These are phyloP conservation scores for Trichosporon ovoides DNA, from an alignment of 1,284 basidiomycete genomes.

Conservation along the genomic window DNA sequence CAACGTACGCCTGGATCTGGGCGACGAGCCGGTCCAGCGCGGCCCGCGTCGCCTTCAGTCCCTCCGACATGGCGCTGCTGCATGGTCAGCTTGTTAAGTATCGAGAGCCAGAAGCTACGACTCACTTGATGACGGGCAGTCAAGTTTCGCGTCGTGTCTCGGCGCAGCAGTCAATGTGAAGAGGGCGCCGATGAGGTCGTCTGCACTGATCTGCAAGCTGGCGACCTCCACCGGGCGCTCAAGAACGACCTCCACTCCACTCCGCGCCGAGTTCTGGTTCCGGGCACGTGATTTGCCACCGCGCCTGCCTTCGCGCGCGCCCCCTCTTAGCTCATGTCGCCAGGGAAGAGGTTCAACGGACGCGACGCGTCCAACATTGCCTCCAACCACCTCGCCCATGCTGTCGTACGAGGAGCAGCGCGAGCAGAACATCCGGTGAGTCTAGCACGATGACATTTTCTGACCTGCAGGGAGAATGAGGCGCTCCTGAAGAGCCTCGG, in stretches of 20 bases:
- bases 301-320: neutral
- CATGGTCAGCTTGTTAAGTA: neutral
- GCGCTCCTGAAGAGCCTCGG: conserved; percentile 34
- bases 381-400: neutral
- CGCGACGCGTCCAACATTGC: neutral
- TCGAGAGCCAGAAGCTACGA: neutral
- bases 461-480: conserved; percentile 30
- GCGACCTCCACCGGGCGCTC: neutral
- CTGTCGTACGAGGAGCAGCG: conserved; percentile 25
- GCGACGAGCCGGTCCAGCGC: conserved; percentile 5
- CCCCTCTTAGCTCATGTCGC: neutral
- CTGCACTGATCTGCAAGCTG: neutral
- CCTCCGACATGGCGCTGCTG: neutral
- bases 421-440: conserved; percentile 32
- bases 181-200: neutral
- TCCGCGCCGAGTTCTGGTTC: neutral
- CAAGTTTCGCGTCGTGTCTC: neutral
- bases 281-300: neutral
- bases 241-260: neutral
- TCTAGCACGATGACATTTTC: neutral
- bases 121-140: neutral
- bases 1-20: conserved; percentile 14
- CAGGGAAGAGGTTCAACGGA: neutral
- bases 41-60: neutral
- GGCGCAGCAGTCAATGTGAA: neutral